phyloP scores from a whole-genome alignment of 352 stramenopile species.

The Pythium guiyangense region DNA sequence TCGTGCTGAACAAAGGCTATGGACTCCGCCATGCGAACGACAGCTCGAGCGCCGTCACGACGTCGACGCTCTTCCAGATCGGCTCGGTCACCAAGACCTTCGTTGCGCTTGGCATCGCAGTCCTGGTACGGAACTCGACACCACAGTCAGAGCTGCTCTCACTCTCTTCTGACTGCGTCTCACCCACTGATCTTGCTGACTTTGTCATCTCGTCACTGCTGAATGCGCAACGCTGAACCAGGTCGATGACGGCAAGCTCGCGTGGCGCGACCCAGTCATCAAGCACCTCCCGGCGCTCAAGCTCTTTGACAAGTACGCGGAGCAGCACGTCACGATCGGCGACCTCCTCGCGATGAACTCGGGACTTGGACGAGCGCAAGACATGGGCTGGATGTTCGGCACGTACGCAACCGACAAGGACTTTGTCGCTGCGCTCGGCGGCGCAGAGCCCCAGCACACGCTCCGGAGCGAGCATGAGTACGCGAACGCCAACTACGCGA shows the following conservation, averaged over 20 bases:
- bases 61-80: too few species aligned
- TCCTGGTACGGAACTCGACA: slow-evolving; percentile 28
- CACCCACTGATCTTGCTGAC: background rate
- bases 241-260: slow-evolving; percentile 49
- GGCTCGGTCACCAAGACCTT: too few species aligned
- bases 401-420: slow-evolving; percentile 33
- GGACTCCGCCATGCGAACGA: too few species aligned
- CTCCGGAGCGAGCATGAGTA: slow-evolving; percentile 53
- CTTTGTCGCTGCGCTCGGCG: slow-evolving; percentile 26
- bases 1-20: too few species aligned
- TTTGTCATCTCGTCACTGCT: background rate
- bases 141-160: too few species aligned
- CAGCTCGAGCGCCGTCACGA: too few species aligned
- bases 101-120: slow-evolving; percentile 36
- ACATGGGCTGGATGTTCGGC: slow-evolving; percentile 26
- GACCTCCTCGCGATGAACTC: too few species aligned
- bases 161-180: background rate
- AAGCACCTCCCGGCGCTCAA: too few species aligned
- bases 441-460: slow-evolving; percentile 33
- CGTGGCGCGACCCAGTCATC: slow-evolving; percentile 47
- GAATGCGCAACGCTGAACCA: background rate
- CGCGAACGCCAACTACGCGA: slow-evolving; percentile 58
- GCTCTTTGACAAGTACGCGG: too few species aligned
- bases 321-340: too few species aligned
- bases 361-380: slow-evolving; percentile 14